Evolutionary conservation across 805 yeast species (phyloP), one percentile per base, ranked within the genome.

Genomic region (Cyberlindnera sargentensis): DNA sequence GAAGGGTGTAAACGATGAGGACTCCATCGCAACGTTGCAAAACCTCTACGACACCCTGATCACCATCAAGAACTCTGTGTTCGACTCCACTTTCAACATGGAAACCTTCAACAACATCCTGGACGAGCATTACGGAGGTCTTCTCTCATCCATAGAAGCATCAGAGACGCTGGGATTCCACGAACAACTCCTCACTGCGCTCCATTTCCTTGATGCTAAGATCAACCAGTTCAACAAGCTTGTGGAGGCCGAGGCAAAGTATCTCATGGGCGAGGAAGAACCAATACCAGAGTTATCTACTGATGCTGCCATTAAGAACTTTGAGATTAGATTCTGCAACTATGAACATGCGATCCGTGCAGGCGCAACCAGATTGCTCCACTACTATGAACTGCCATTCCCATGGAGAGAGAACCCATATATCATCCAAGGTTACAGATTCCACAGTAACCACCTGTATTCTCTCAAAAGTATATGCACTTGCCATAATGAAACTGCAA

Each of bases 381-480:
- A 87, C 51, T 86, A 82, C 61, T 87, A 85, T 58, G 95, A 91
- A 61, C 68, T 91, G 36, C 99, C 99, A 2, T 77, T 82, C 52
- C 87, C 84, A 39, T 91, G 96, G 95, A 76, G 95, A 57, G 97
- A 90, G 64, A 91, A 93, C 65, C 80, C 88, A 46, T 89, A 75
- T 62, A 86, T 93, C 46, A 69, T 84, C 23, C 68, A 77, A 43
- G 98, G 98, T 3, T 93, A 91, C 66, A 70, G 97, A 47, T 93
- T 91, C 64, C 80, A 83, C 48, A 67, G 76, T 45, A 72, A 75
- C 34, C 89, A 83, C 57, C 29, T 56, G 6, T 72, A 75, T 43
- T 83, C 93, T 50, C 41, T 83, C 29, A 62, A 69, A 46, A 77
- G 90, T 39, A 67, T 89, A 15, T 73, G 78, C 57, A 60, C 68